Evolutionary conservation across 1,284 basidiomycete species (phyloP).

Genomic region (Tylopilus sp.): DNA sequence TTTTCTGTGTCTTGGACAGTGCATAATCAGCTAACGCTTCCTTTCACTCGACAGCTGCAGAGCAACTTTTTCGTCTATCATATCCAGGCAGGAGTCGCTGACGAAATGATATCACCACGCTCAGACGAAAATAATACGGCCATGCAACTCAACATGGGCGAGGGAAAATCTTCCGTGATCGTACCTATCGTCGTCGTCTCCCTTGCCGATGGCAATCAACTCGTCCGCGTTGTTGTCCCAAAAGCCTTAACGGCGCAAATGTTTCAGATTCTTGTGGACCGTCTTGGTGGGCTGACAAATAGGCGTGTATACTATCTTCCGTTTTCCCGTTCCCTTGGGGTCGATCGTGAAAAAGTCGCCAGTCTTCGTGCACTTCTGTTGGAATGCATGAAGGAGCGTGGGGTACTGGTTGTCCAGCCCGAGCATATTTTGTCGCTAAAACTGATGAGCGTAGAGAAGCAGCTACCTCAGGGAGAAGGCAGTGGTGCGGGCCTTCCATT

Average conservation of each 20-base stretch:
- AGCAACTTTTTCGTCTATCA: constrained; percentile 50
- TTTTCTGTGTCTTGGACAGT: not conserved
- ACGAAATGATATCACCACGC: constrained; percentile 58
- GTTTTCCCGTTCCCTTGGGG: constrained; percentile 52
- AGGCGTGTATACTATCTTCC: constrained; percentile 61
- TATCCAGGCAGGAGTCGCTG: constrained; percentile 52
- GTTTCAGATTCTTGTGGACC: constrained; percentile 57
- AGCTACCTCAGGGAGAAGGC: not conserved
- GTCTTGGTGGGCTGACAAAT: constrained; percentile 55
- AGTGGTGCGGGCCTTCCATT: not conserved
- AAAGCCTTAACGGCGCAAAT: constrained; percentile 55
- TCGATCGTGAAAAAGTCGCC: constrained; percentile 32
- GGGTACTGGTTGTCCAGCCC: constrained; percentile 60
- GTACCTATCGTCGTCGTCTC: constrained; percentile 53
- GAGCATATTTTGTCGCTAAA: constrained; percentile 61
- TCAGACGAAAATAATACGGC: constrained; percentile 44
- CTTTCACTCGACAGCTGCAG: constrained; percentile 47
- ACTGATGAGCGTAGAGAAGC: constrained; percentile 24
- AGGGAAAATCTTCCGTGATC: constrained; percentile 66
- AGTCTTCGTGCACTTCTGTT: constrained; percentile 37
- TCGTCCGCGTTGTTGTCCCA: constrained; percentile 61
- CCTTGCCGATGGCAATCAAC: constrained; percentile 53
- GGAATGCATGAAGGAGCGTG: constrained; percentile 49
- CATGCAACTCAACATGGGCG: constrained; percentile 54
- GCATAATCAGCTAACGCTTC: not conserved